A percentile compares a stretch with the other conserved stretches of the same genome.
Evolutionary conservation across 495 filamentous ascomycete species (phyloP).

Genomic region (Hypoxylon cercidicola): DNA sequence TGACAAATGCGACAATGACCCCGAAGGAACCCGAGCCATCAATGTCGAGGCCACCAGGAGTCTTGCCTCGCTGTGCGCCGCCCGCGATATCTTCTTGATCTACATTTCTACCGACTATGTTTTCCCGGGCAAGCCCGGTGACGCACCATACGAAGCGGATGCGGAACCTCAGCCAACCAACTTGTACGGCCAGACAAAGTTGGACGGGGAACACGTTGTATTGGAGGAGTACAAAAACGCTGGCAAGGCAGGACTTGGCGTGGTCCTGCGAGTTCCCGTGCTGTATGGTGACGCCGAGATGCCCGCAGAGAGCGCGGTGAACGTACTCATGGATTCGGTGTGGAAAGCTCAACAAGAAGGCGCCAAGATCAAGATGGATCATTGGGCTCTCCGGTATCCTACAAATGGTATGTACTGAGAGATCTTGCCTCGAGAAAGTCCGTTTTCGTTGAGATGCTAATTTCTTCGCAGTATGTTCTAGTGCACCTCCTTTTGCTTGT

Average conservation of each 20-base stretch:
- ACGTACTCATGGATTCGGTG: slow-evolving; percentile 78
- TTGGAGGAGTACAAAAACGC: slow-evolving; percentile 65
- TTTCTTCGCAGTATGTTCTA: slow-evolving; percentile 21
- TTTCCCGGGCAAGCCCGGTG: slow-evolving; percentile 82
- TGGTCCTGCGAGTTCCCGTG: slow-evolving; percentile 87
- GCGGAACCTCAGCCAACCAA: slow-evolving; percentile 77
- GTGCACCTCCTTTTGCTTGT: neutral
- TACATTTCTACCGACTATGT: slow-evolving; percentile 98
- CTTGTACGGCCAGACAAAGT: slow-evolving; percentile 88
- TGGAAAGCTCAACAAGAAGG: slow-evolving; percentile 71
- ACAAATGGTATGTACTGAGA: slow-evolving; percentile 61
- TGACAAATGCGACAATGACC: slow-evolving; percentile 83
- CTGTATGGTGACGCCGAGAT: slow-evolving; percentile 77
- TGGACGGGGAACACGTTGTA: slow-evolving; percentile 82
- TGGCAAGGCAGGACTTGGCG: slow-evolving; percentile 62
- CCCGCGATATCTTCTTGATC: slow-evolving; percentile 74
- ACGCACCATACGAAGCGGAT: slow-evolving; percentile 82
- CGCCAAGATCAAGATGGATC: slow-evolving; percentile 79
- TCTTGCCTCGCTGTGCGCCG: slow-evolving; percentile 73
- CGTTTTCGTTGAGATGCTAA: slow-evolving; percentile 12
- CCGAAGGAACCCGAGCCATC: slow-evolving; percentile 75
- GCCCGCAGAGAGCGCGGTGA: slow-evolving; percentile 82
- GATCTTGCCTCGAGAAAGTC: neutral
- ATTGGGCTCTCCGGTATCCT: slow-evolving; percentile 87
- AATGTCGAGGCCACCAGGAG: slow-evolving; percentile 77